A percentile compares a stretch with the other conserved stretches of the same genome.
phyloP scores from a whole-genome alignment of 2,329 filamentous ascomycete species.

The Lachnellula subtilissima region DNA sequence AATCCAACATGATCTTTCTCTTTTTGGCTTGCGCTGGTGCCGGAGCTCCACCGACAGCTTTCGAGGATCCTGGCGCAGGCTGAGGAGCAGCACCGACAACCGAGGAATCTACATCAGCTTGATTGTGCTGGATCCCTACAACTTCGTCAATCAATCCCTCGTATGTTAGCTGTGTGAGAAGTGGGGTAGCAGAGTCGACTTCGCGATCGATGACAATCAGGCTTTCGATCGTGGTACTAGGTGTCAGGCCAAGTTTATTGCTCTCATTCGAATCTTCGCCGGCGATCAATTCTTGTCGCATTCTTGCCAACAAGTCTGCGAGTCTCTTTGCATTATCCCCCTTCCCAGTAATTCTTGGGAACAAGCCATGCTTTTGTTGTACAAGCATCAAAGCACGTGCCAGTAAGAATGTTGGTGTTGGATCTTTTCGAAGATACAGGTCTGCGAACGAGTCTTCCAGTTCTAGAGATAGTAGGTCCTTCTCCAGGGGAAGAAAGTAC shows the following conservation, averaged over 20 bases:
- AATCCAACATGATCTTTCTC: slow-evolving; percentile 83
- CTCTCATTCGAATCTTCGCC: slow-evolving; percentile 67
- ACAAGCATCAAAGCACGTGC: slow-evolving; percentile 92
- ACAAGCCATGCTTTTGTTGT: slow-evolving; percentile 86
- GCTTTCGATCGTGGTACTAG: slow-evolving; percentile 83
- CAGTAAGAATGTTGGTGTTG: slow-evolving; percentile 82
- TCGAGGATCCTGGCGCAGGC: slow-evolving; percentile 47
- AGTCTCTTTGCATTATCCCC: slow-evolving; percentile 89
- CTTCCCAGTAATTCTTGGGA: slow-evolving; percentile 91
- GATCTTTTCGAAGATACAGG: slow-evolving; percentile 84
- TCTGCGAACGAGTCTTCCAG: slow-evolving; percentile 82
- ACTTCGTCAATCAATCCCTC: slow-evolving; percentile 93
- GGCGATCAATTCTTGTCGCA: slow-evolving; percentile 83
- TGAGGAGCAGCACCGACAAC: slow-evolving; percentile 72
- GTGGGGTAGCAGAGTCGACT: slow-evolving; percentile 84
- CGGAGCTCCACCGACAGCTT: slow-evolving; percentile 49
- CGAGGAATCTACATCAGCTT: slow-evolving; percentile 86
- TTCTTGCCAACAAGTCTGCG: slow-evolving; percentile 79
- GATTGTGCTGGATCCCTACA: slow-evolving; percentile 87
- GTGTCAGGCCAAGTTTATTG: slow-evolving; percentile 64
- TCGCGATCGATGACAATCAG: slow-evolving; percentile 94
- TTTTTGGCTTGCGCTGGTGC: slow-evolving; percentile 65
- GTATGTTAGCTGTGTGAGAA: slow-evolving; percentile 94
- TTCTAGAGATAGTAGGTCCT: slow-evolving; percentile 87
- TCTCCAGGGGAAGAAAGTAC: slow-evolving; percentile 86